Base-by-base conservation (phyloP, 2,329 filamentous ascomycete genomes). In the Diaporthe helianthi region DNA sequence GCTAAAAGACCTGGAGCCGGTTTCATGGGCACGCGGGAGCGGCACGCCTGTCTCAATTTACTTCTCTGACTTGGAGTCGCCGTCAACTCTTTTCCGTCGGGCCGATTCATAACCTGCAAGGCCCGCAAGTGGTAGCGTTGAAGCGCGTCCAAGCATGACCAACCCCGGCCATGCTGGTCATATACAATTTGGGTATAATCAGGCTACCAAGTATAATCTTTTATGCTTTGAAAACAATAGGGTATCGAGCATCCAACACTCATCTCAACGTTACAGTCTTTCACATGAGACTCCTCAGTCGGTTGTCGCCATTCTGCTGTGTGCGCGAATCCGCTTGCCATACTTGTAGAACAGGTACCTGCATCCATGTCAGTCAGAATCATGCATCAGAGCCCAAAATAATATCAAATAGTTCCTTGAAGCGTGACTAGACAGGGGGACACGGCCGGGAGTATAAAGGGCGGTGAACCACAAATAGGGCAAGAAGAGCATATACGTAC, bases 251-350 rank as follows among this genome's bases (percentile, higher is more conserved):
- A 58, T 49, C 15, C 22, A 38, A 26, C 44, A 41, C 63, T 65
- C 33, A 22, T 65, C 36, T 54, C 36, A 41, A 31, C 29, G 38
- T 55, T 1, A n/a, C 13, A 24, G 6, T 17, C 47, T 38, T 9
- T 46, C 29, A 24, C 15, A 26, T 17, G 3, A n/a, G 47, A 19
- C 9, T 17, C 2, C 26, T 71, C 70, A 75, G 53, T 72, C 75
- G 15, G 71, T 55, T 10, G 72, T 79, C 31, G 87, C 86, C 77
- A 84, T 90, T 58, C 83, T 82, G 73, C 88, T 90, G 67, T 79
- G 84, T 24, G 79, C 80, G 66, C 88, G 83, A 70, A 90, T 83
- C 69, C 74, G 79, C 78, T 89, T 89, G 53, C 88, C 88, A 71
- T 86, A 87, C 52, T 81, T 81, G 79, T 89, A 90, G 71, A 90